These are phyloP conservation scores for Saccharomycopsis babjevae DNA, from an alignment of 805 yeast genomes.

Conservation along the genomic window DNA sequence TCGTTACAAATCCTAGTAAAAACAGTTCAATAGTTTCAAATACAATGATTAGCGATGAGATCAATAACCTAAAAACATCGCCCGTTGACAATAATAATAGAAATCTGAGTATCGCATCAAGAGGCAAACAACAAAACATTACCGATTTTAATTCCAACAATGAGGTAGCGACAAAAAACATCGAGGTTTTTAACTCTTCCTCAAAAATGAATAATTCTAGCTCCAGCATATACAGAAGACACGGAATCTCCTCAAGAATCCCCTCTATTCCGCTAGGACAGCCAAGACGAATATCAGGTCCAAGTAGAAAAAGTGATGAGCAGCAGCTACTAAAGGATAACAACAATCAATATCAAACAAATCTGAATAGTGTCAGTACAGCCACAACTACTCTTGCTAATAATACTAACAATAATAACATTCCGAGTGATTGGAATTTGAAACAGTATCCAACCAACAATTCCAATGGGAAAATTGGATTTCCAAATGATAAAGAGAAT, in stretches of 20 bases:
- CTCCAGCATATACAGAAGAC: neutral
- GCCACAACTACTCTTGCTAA: conserved; percentile 4
- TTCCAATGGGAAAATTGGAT: neutral
- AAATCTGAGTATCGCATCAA: neutral
- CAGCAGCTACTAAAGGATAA: neutral
- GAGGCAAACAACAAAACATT: neutral
- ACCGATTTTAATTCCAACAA: neutral
- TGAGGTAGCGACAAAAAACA: neutral
- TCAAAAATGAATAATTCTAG: neutral
- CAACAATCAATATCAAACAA: neutral
- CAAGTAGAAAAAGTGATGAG: conserved; percentile 7
- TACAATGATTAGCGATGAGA: neutral
- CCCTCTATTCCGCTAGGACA: conserved; percentile 11
- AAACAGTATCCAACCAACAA: conserved; percentile 2
- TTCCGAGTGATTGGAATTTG: neutral
- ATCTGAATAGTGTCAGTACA: neutral
- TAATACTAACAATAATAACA: neutral
- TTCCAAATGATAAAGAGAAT: neutral
- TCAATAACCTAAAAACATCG: neutral
- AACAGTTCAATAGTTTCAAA: neutral
- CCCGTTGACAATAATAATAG: neutral
- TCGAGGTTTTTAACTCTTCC: neutral
- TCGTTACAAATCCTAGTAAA: neutral
- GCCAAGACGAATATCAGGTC: conserved; percentile 14
- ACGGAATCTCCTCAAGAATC: neutral